These are phyloP conservation scores for Drechslera avenae DNA, from an alignment of 2,329 filamentous ascomycete genomes.

Conservation along the genomic window DNA sequence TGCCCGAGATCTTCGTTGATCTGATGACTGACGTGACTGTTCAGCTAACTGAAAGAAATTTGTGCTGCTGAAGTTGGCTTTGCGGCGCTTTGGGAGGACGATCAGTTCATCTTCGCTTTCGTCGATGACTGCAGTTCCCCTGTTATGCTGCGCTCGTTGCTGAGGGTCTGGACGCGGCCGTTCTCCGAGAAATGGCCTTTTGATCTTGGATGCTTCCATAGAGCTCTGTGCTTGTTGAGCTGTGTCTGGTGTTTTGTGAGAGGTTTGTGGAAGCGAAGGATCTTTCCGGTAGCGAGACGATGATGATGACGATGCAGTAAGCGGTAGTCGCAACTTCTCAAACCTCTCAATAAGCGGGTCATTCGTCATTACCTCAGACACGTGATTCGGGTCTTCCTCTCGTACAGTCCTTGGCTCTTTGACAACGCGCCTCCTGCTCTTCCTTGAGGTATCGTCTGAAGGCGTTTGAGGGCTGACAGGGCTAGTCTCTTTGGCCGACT, in stretches of 20 bases:
- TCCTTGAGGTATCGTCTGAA: no score
- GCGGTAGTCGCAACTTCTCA: slow-evolving; percentile 1
- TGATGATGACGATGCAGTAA: not conserved
- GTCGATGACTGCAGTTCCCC: not conserved
- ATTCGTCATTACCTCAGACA: not conserved
- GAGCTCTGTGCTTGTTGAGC: not conserved
- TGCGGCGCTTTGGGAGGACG: not conserved
- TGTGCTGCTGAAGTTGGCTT: not conserved
- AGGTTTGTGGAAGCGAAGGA: not conserved
- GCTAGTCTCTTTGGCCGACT: no score
- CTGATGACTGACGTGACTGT: not conserved
- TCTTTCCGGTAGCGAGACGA: not conserved
- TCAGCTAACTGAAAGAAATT: slow-evolving; percentile 4
- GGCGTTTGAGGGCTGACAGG: no score
- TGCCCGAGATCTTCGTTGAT: not conserved
- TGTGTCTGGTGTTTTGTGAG: not conserved
- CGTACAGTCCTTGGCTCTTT: not conserved
- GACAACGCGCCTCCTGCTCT: no score
- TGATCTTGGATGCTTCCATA: not conserved
- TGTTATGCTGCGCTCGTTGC: not conserved
- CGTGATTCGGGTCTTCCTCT: not conserved
- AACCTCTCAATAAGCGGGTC: slow-evolving; percentile 3
- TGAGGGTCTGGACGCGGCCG: not conserved
- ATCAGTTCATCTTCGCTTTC: not conserved
- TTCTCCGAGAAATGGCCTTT: not conserved